Percentiles rank a stretch among this genome's conserved stretches.
Evolutionary conservation across 805 yeast genomes (phyloP).

Genomic region (Barnettozyma vustinii): DNA sequence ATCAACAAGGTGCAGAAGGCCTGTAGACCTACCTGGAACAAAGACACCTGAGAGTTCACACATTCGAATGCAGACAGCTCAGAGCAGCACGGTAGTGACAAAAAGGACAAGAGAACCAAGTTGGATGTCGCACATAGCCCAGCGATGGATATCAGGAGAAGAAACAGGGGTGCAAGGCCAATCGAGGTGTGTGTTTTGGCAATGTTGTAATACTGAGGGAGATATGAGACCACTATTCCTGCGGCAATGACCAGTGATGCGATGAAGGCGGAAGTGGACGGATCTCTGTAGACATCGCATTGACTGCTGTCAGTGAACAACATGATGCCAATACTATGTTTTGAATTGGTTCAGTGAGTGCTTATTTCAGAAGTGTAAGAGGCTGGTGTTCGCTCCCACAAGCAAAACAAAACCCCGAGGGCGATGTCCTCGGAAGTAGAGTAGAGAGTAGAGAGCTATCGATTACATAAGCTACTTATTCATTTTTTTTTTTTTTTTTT

Average conservation of each 20-base stretch:
- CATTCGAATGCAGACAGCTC: conserved; percentile 50
- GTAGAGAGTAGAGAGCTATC: not conserved
- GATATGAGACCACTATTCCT: conserved; percentile 65
- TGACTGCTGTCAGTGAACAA: not conserved
- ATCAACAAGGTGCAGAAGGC: conserved; percentile 54
- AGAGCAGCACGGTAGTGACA: conserved; percentile 59
- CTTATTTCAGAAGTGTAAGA: too few relatives aligned
- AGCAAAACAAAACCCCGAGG: too few relatives aligned
- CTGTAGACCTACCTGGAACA: conserved; percentile 63
- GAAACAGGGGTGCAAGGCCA: conserved; percentile 70
- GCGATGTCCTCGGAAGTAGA: not conserved
- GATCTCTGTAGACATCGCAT: conserved; percentile 29
- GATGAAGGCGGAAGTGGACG: conserved; percentile 43
- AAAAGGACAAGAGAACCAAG: conserved; percentile 52
- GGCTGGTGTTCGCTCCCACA: too few relatives aligned
- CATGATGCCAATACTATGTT: not conserved
- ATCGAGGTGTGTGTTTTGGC: conserved; percentile 57
- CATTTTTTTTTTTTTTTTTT: not conserved
- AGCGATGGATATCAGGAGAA: conserved; percentile 65
- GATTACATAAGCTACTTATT: conserved; percentile 1
- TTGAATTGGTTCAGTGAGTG: too few relatives aligned
- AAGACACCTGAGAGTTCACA: conserved; percentile 56
- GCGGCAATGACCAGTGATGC: conserved; percentile 49
- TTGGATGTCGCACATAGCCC: conserved; percentile 66
- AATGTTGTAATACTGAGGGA: conserved; percentile 70